A percentile compares a stretch with the other conserved stretches of the same genome.
phyloP scores from a whole-genome alignment of 768 basidiomycete species.

The Russula foetens region DNA sequence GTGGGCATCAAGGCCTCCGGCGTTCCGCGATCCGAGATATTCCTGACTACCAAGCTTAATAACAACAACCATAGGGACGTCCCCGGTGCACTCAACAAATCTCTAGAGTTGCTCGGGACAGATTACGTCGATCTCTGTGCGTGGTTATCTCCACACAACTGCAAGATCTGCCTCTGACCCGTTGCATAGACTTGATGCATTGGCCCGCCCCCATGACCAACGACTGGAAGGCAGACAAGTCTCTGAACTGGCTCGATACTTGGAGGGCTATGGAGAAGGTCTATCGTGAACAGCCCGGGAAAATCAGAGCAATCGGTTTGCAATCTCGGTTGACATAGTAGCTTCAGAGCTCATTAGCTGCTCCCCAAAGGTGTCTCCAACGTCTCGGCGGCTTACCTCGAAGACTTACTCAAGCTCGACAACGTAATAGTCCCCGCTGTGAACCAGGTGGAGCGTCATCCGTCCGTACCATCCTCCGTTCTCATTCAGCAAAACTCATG shows the following conservation, averaged over 20 bases:
- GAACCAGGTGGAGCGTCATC: conserved; percentile 76
- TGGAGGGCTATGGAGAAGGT: conserved; percentile 74
- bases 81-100: conserved; percentile 53
- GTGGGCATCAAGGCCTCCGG: conserved; percentile 70
- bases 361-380: conserved; percentile 50
- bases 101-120: conserved; percentile 61
- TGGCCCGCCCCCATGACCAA: conserved; percentile 72
- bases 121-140: conserved; percentile 75
- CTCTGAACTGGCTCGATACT: conserved; percentile 60
- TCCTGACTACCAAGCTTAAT: conserved; percentile 71
- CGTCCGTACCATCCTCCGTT: too few species aligned
- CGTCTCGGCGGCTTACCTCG: conserved; percentile 56
- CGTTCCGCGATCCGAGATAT: conserved; percentile 62
- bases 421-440: conserved; percentile 53
- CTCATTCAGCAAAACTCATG: background rate
- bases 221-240: conserved; percentile 46
- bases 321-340: background rate
- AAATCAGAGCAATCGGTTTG: conserved; percentile 69
- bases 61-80: conserved; percentile 54
- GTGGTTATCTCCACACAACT: conserved; percentile 12
- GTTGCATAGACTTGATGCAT: conserved; percentile 61
- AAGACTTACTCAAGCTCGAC: conserved; percentile 48
- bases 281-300: conserved; percentile 54
- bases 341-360: conserved; percentile 10
- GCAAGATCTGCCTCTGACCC: background rate